Evolutionary conservation across 148 eudicot species (phyloP).

Genomic region (Rhododendron kiyosumense): DNA sequence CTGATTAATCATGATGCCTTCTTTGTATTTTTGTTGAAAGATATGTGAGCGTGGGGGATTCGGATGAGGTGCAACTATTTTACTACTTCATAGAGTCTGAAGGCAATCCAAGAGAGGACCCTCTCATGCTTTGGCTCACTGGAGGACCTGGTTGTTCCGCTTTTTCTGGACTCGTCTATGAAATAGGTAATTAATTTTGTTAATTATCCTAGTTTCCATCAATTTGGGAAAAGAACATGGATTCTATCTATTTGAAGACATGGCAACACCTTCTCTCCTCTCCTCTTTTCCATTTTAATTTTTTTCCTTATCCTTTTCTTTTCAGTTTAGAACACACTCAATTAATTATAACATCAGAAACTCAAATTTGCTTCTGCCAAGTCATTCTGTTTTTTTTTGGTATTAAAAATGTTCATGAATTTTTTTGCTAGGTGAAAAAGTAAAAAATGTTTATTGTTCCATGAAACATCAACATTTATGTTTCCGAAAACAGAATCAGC

Average conservation of each 20-base stretch:
- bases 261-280: too few species aligned
- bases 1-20: neutral
- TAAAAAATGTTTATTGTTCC: too few species aligned
- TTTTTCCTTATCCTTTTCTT: too few species aligned
- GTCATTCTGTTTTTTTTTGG: too few species aligned
- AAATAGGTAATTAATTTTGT: neutral
- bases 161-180: slow-evolving; percentile 9
- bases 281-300: too few species aligned
- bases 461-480: too few species aligned
- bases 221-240: neutral
- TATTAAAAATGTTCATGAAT: too few species aligned
- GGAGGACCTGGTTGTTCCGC: slow-evolving; percentile 32
- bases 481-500: too few species aligned
- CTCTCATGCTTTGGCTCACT: slow-evolving; percentile 22
- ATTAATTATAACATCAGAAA: too few species aligned
- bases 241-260: neutral
- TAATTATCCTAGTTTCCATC: neutral
- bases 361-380: too few species aligned
- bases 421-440: too few species aligned
- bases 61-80: slow-evolving; percentile 17
- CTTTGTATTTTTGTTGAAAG: neutral
- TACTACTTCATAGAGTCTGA: neutral
- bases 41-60: slow-evolving; percentile 13
- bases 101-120: slow-evolving; percentile 17
- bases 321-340: too few species aligned